Evolutionary conservation across 495 filamentous ascomycete species (phyloP), one percentile per base, ranked within the genome.

Genomic region (Glonium stellatum): DNA sequence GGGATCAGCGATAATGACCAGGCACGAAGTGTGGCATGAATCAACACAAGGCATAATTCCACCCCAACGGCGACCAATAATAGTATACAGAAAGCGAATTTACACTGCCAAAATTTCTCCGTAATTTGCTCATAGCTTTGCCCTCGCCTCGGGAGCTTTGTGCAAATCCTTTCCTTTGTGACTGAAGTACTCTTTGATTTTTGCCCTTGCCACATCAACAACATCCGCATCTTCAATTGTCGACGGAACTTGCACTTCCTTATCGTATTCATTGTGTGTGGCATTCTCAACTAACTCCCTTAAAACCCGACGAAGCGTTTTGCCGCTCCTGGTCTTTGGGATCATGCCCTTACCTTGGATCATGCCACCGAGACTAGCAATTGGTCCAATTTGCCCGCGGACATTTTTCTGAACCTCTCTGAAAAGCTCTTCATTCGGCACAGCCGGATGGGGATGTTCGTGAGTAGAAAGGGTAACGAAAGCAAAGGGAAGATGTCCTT

Each of bases 401-500:
- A 97, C 84, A 0, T 81, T 76, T 8, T 63, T 70, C 57, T 96
- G 85, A 11, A 87, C 71, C 57, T 79, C 82, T 9, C 69, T 70
- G 60, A 79, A 82, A 11, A 93, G 79, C 67, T 84, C 76, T 2
- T 68, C 54, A 13, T 70, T 73, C 0, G 79, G 73, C 1, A 79
- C 68, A 25, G 73, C 74, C 0, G 73, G 72, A 15, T 69, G 36
- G 0, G 82, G 79, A 65, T 81, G 74, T 1, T 76, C 58, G 21
- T 76, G 71, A 0, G 72, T 75, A 2, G 74, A 78, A 36, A 82
- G 78, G 0, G 85, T 84, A 56, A 95, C 77, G 66, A 97, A 93
- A 11, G 90, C 92, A 66, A 97, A 95, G 0, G 92, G 92, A 5
- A 96, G 80, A 66, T 92, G 88, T 47, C 92, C 92, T 71, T 97